Conservation (phyloP, 2,329 filamentous ascomycete genomes). For the Colletotrichum phormii region DNA sequence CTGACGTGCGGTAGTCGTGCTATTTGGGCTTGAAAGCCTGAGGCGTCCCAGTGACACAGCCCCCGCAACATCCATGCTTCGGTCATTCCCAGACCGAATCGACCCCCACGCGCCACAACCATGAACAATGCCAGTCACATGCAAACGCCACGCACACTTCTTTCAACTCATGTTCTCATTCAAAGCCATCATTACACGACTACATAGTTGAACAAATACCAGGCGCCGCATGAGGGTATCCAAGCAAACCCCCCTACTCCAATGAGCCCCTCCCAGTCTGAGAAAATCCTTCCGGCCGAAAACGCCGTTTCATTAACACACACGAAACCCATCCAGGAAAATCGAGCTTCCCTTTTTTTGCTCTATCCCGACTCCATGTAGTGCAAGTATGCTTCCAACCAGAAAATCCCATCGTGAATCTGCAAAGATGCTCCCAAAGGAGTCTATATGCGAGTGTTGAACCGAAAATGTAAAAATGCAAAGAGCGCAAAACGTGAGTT, state of each 20-base stretch:
- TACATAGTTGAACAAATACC: conserved; percentile 5
- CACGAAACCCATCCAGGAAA: background rate
- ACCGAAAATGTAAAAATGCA: background rate
- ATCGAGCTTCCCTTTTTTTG: conserved; percentile 20
- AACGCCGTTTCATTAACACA: conserved; percentile 23
- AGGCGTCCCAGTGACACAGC: background rate
- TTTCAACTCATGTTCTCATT: conserved; percentile 4
- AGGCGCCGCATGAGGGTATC: conserved; percentile 32
- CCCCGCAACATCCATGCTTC: background rate
- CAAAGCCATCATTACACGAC: background rate
- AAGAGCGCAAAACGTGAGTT: background rate
- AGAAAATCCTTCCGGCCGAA: background rate
- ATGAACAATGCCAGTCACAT: background rate
- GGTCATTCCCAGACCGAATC: background rate
- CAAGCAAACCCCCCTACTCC: conserved; percentile 28
- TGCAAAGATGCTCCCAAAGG: conserved; percentile 21
- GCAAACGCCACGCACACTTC: background rate
- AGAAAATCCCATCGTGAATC: background rate
- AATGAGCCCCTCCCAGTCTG: conserved; percentile 16
- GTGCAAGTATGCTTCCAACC: conserved; percentile 21
- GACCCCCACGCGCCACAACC: background rate
- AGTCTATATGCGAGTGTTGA: conserved; percentile 1
- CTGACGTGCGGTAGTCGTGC: background rate
- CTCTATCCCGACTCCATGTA: conserved; percentile 34
- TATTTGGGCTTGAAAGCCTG: background rate